Evolutionary conservation across 169 alveolate species (phyloP).

Genomic region (Cryptosporidium sp.): DNA sequence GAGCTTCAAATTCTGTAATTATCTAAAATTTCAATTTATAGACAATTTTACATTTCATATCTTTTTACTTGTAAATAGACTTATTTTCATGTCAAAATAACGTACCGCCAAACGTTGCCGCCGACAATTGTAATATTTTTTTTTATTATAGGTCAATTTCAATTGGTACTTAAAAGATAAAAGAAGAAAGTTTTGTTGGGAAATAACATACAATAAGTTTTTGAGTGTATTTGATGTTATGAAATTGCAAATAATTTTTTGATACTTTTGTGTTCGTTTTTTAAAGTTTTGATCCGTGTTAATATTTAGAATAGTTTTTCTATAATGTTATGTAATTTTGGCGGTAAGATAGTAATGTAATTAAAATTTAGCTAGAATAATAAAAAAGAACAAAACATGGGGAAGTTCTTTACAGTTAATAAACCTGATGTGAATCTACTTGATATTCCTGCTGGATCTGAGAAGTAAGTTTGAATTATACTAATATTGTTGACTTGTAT

Average conservation of each 20-base stretch:
- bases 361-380: neutral
- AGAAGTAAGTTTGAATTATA: conserved; percentile 49
- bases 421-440: conserved; percentile 66
- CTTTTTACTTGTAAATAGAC: conserved; percentile 53
- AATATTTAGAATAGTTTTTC: neutral
- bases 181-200: neutral
- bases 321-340: neutral
- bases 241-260: neutral
- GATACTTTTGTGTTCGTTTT: neutral
- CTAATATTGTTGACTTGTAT: neutral
- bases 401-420: conserved; percentile 64
- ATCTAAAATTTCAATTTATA: conserved; percentile 17
- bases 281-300: neutral
- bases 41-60: conserved; percentile 13
- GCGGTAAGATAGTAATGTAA: neutral
- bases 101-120: conserved; percentile 42
- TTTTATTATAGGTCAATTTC: neutral
- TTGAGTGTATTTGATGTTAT: neutral
- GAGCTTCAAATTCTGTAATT: neutral
- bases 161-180: neutral
- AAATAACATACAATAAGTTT: neutral
- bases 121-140: neutral
- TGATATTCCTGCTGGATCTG: conserved; percentile 67
- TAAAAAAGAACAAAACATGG: conserved; percentile 11
- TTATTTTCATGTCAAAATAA: conserved; percentile 23